phyloP scores from a whole-genome alignment of 495 filamentous ascomycete species.

The Venustampulla echinocandica region DNA sequence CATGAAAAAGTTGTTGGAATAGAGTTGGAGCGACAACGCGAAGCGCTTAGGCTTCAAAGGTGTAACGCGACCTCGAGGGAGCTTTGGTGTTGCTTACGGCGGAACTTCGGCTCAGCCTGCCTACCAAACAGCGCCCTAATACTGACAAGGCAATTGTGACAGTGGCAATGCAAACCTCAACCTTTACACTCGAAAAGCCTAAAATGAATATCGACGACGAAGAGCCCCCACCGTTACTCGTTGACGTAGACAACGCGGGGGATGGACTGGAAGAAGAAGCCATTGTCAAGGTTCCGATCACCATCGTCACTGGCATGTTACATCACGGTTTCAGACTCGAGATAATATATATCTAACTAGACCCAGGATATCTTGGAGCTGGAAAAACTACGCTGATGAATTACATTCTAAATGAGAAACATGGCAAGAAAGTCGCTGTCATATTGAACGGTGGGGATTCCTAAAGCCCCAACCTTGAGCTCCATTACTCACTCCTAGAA shows the following conservation, averaged over 20 bases:
- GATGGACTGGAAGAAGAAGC: slow-evolving; percentile 30
- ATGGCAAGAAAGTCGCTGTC: slow-evolving; percentile 95
- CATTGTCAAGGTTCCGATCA: slow-evolving; percentile 70
- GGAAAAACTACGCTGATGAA: slow-evolving; percentile 95
- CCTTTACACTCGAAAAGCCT: background rate
- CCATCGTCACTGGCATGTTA: slow-evolving; percentile 75
- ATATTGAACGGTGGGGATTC: slow-evolving; percentile 72
- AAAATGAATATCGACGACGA: slow-evolving; percentile 53
- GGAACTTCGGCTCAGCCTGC: no score
- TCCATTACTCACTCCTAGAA: background rate
- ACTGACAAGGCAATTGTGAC: background rate
- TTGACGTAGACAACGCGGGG: slow-evolving; percentile 39
- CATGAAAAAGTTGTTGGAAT: background rate
- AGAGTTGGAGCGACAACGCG: background rate
- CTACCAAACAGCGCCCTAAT: background rate
- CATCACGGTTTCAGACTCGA: slow-evolving; percentile 1
- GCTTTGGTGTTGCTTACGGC: background rate
- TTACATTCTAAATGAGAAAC: slow-evolving; percentile 85
- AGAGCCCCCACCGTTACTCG: slow-evolving; percentile 65
- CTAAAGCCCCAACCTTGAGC: background rate
- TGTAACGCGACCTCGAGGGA: background rate
- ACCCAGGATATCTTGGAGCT: slow-evolving; percentile 70
- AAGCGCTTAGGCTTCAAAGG: background rate
- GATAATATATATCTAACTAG: slow-evolving; percentile 15
- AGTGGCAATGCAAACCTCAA: no score